Conservation (phyloP, 352 stramenopile species). For the Phytophthora citrophthora region DNA sequence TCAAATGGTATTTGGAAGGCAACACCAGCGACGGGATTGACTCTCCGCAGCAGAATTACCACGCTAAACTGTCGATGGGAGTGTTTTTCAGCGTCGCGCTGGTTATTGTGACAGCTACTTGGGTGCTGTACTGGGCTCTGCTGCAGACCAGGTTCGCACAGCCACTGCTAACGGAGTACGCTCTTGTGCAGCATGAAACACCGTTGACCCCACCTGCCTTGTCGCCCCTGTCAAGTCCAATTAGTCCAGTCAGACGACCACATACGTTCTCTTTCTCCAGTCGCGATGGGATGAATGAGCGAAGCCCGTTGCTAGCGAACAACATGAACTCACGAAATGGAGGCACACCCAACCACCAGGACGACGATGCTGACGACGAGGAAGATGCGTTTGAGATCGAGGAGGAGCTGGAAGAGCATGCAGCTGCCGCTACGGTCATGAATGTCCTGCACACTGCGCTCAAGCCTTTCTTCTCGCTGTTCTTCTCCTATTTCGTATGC, state of each 20-base stretch:
- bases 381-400: slow-evolving; percentile 45
- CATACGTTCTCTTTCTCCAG: slow-evolving; percentile 31
- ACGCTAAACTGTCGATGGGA: slow-evolving; percentile 52
- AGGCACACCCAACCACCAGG: slow-evolving; percentile 15
- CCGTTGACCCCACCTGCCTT: slow-evolving; percentile 53
- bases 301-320: slow-evolving; percentile 50
- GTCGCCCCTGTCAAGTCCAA: slow-evolving; percentile 59
- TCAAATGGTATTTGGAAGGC: slow-evolving; percentile 64
- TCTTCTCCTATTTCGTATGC: slow-evolving; percentile 80
- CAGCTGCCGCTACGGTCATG: slow-evolving; percentile 52
- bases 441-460: slow-evolving; percentile 65
- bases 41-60: slow-evolving; percentile 17
- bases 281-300: slow-evolving; percentile 39
- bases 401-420: slow-evolving; percentile 43
- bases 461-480: slow-evolving; percentile 82
- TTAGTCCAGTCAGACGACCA: slow-evolving; percentile 30
- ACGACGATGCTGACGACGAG: slow-evolving; percentile 42
- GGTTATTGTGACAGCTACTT: slow-evolving; percentile 58
- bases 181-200: slow-evolving; percentile 70
- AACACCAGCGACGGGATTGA: not conserved
- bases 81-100: slow-evolving; percentile 75
- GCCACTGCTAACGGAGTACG: slow-evolving; percentile 70
- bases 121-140: slow-evolving; percentile 57
- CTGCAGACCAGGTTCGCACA: slow-evolving; percentile 65
- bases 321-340: slow-evolving; percentile 30